phyloP scores from a whole-genome alignment of 495 filamentous ascomycete species.

The Sordaria brevicollis region DNA sequence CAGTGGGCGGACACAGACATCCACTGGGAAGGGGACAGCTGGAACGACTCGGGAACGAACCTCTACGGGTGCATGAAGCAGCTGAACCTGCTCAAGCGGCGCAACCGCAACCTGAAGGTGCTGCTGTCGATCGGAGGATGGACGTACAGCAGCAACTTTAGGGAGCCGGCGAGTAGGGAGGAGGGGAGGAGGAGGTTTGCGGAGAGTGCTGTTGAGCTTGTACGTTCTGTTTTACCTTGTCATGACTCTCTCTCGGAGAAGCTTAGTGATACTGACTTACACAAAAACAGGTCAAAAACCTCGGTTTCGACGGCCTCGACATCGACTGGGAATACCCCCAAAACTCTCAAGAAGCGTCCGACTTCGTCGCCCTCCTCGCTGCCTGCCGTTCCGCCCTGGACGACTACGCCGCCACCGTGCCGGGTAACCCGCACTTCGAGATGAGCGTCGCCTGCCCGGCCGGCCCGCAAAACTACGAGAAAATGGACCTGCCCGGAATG shows the following conservation, averaged over 20 bases:
- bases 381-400: conserved; percentile 51
- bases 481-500: conserved; percentile 65
- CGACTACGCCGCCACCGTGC: conserved; percentile 42
- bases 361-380: conserved; percentile 67
- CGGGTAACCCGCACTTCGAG: conserved; percentile 51
- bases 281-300: conserved; percentile 40
- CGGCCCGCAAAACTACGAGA: conserved; percentile 64
- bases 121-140: conserved; percentile 92
- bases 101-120: conserved; percentile 80
- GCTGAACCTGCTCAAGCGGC: conserved; percentile 80
- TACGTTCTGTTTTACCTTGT: neutral
- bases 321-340: conserved; percentile 56
- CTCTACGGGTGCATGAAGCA: conserved; percentile 92
- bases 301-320: conserved; percentile 49
- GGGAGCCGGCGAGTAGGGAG: conserved; percentile 54
- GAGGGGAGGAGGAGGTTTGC: conserved; percentile 61
- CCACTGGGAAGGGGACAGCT: conserved; percentile 76
- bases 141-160: conserved; percentile 89
- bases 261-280: neutral
- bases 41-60: conserved; percentile 60
- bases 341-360: conserved; percentile 50
- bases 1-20: conserved; percentile 81
- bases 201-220: conserved; percentile 51
- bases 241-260: neutral
- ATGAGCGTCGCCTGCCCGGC: conserved; percentile 67